These are phyloP conservation scores for Cutaneotrichosporon dermatis DNA, from an alignment of 1,284 basidiomycete genomes.

Conservation along the genomic window DNA sequence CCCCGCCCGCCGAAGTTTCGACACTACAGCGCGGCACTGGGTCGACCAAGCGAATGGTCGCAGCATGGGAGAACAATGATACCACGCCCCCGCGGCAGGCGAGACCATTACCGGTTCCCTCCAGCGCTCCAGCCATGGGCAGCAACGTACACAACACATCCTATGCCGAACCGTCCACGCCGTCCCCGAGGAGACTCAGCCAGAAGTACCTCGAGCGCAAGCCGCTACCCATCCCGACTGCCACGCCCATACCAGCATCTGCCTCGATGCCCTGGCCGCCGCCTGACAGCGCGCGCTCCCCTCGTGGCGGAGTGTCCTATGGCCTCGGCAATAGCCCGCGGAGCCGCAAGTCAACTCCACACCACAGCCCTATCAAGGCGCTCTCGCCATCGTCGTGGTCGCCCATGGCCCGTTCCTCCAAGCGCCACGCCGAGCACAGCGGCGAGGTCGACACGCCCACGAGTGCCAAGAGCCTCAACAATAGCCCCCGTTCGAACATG, in stretches of 20 bases:
- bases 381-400: conserved; percentile 18
- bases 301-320: not conserved
- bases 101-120: not conserved
- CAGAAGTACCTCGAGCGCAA: conserved; percentile 34
- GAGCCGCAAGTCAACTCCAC: not conserved
- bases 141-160: too few species aligned
- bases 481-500: not conserved
- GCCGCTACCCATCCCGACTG: conserved; percentile 35
- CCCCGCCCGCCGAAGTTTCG: not conserved
- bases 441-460: not conserved
- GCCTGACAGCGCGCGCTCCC: not conserved
- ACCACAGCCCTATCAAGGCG: not conserved
- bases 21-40: conserved; percentile 20
- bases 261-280: conserved; percentile 13
- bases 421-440: conserved; percentile 18
- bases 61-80: conserved; percentile 35
- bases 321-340: too few species aligned
- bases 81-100: not conserved
- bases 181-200: conserved; percentile 1
- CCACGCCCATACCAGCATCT: conserved; percentile 20
- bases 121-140: not conserved
- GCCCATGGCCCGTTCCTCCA: conserved; percentile 19
- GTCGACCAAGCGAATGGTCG: conserved; percentile 36
- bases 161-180: not conserved
- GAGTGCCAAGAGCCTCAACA: not conserved